These are phyloP conservation scores for Ceriops zippeliana DNA, from an alignment of 345 rosid genomes.

Conservation along the genomic window DNA sequence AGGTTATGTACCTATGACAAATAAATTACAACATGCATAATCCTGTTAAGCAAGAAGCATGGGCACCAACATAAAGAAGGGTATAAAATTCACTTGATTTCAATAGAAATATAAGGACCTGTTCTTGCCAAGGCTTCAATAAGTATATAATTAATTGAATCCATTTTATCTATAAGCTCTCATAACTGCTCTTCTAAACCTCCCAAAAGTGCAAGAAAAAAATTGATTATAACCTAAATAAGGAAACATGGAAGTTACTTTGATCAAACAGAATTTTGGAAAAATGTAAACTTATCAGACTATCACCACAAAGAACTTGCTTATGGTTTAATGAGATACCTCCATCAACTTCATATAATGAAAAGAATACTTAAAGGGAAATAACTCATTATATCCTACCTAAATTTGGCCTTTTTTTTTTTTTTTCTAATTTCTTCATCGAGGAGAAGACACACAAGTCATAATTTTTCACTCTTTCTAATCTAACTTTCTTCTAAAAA, in stretches of 20 bases:
- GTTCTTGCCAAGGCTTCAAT: constrained; percentile 63
- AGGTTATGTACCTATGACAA: neutral
- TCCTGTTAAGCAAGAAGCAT: neutral
- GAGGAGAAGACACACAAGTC: neutral
- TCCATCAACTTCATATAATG: neutral
- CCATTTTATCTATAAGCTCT: constrained; percentile 46
- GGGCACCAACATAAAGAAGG: neutral
- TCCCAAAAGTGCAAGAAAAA: constrained; percentile 66
- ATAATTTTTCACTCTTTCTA: neutral
- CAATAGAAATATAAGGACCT: constrained; percentile 55
- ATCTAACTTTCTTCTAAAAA: too few species aligned
- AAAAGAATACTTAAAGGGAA: neutral
- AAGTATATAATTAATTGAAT: constrained; percentile 41
- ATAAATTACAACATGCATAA: neutral
- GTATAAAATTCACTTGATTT: constrained; percentile 48
- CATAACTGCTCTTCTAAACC: constrained; percentile 61
- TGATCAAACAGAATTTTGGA: neutral
- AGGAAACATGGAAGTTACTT: neutral
- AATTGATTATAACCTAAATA: constrained; percentile 54
- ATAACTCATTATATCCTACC: neutral
- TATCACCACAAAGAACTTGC: neutral
- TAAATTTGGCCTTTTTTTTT: neutral
- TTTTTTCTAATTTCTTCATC: neutral
- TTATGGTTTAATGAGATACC: neutral
- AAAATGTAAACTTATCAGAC: constrained; percentile 2